These are phyloP conservation scores for Fusarium sp. DNA, from an alignment of 2,329 filamentous ascomycete species.

Conservation along the genomic window DNA sequence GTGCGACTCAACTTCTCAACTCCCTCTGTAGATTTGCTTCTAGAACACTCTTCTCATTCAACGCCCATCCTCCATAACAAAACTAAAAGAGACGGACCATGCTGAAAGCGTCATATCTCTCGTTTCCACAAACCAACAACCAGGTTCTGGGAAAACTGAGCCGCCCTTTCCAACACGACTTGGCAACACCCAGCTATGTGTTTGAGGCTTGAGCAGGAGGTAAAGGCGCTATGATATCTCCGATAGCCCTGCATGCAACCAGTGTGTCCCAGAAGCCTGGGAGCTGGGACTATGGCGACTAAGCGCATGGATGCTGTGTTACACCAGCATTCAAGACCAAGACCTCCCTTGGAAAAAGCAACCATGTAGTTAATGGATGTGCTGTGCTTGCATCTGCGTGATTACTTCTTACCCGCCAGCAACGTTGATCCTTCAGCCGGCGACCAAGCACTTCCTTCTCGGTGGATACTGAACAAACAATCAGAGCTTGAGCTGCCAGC, in stretches of 20 bases:
- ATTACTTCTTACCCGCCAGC: constrained; percentile 6
- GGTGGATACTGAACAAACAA: constrained; percentile 36
- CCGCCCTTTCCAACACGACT: constrained; percentile 7
- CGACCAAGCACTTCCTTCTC: constrained; percentile 3
- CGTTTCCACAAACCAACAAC: constrained; percentile 12
- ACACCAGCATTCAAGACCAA: neutral
- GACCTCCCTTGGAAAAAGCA: constrained; percentile 23
- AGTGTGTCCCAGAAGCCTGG: constrained; percentile 27
- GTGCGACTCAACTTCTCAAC: constrained; percentile 4
- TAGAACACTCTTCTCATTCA: constrained; percentile 5
- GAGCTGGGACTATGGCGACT: constrained; percentile 7
- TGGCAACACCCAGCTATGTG: constrained; percentile 14
- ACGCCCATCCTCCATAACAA: neutral
- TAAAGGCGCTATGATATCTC: constrained; percentile 18
- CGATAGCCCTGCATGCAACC: constrained; percentile 25
- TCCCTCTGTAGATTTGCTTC: constrained; percentile 7
- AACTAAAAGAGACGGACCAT: neutral
- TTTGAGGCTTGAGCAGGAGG: constrained; percentile 8
- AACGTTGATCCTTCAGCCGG: constrained; percentile 13
- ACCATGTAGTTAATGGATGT: constrained; percentile 1
- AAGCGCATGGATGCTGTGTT: constrained; percentile 5
- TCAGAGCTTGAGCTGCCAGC: constrained; percentile 14
- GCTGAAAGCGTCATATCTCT: constrained; percentile 6
- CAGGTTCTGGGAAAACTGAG: constrained; percentile 16
- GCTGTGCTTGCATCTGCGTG: constrained; percentile 16